Base-by-base conservation (phyloP, 495 filamentous ascomycete genomes). In the Neurospora terricola region DNA sequence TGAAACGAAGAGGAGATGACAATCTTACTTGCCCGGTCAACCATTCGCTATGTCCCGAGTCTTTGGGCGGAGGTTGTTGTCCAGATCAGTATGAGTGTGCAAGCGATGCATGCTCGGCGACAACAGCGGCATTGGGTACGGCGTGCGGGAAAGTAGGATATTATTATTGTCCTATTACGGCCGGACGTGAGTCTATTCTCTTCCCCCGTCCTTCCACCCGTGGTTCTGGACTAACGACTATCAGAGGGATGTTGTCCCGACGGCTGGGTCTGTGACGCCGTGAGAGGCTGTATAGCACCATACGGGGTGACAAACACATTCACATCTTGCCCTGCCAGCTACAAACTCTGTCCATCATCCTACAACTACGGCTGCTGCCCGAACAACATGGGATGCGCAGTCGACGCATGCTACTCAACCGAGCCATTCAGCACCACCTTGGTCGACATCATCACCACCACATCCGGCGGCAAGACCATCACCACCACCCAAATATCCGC, bases 71-170 rank as follows among this genome's bases (percentile, higher is more conserved):
- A 42, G 81, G 80, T 40, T 86, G 84, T 66, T 86, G 84, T 68
- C 83, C 83, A 4, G 75, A 78, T 14, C 73, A 75, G 9, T 86
- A 85, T 73, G 80, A 72, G 3, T 86, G 84, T 73, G 82, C 74
- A n/a, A 76, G 76, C 42, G 80, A 84, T 18, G 82, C 78, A 16
- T 86, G 84, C 69, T 82, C 81, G 69, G 81, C 83, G 69, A 84
- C 83, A 37, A 84, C 83, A 14, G 76, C 81, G 37, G 82, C 79
- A 14, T 74, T 80, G 42, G 76, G 81, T 16, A 75, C 82, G n/a
- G 83, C 80, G 9, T 80, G 79, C 59, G 81, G 80, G 0, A 73
- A 23, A n/a, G 38, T 54, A 48, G 80, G 77, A 21, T 84, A 75
- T 21, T 84, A 77, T 71, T 72, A 69, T 18, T 86, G 84, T 70